Evolutionary conservation across 2,329 filamentous ascomycete species (phyloP).

Genomic region (Microdochium paspali): DNA sequence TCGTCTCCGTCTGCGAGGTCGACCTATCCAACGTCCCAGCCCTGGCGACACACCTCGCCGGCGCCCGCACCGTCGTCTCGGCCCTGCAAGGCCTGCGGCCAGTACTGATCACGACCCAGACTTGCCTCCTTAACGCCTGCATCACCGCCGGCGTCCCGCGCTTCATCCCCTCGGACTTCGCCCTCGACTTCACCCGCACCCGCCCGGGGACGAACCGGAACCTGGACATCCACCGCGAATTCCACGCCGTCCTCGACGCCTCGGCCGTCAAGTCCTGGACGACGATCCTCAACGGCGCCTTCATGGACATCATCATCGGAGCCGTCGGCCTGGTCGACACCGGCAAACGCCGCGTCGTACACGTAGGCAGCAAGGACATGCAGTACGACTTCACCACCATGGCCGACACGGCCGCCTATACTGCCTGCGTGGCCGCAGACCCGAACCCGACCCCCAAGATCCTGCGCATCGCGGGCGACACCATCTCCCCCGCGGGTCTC

Average conservation of each 20-base stretch:
- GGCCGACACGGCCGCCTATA: constrained; percentile 8
- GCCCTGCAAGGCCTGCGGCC: constrained; percentile 4
- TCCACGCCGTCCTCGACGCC: constrained; percentile 6
- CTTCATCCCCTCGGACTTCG: constrained; percentile 6
- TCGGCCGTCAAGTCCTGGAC: constrained; percentile 9
- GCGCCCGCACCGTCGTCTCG: constrained; percentile 2
- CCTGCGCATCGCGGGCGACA: constrained; percentile 10
- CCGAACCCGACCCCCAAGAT: constrained; percentile 7
- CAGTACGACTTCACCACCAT: constrained; percentile 8
- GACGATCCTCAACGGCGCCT: constrained; percentile 7
- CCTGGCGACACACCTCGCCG: constrained; percentile 1
- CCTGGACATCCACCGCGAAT: constrained; percentile 9
- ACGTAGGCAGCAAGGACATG: constrained; percentile 5
- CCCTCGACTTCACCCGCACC: constrained; percentile 11
- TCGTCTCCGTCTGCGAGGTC: background rate
- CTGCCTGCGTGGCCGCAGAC: constrained; percentile 8
- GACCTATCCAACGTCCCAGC: background rate
- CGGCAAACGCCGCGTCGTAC: constrained; percentile 3
- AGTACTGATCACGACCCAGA: constrained; percentile 2
- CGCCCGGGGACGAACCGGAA: constrained; percentile 8
- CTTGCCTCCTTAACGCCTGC: constrained; percentile 3
- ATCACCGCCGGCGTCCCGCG: constrained; percentile 4
- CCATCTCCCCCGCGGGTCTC: constrained; percentile 4
- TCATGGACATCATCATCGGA: constrained; percentile 7
- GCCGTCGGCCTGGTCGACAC: constrained; percentile 4